Conservation (phyloP, 257 asterid species). For the Schizonepeta tenuifolia region DNA sequence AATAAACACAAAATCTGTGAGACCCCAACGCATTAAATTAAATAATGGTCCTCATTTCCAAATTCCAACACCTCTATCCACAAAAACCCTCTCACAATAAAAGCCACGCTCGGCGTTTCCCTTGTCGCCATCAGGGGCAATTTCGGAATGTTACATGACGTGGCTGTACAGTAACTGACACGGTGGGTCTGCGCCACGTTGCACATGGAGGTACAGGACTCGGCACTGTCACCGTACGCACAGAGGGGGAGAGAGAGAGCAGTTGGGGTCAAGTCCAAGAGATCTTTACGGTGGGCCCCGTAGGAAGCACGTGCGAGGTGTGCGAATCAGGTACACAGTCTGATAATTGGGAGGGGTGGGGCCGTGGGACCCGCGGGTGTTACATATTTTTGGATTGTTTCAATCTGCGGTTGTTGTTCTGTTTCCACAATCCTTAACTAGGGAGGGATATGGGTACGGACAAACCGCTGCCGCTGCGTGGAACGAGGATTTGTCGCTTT, state of each 20-base stretch:
- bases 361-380: not conserved
- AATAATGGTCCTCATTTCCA: conserved; percentile 18
- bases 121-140: not conserved
- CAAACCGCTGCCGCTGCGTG: conserved; percentile 1
- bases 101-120: not conserved
- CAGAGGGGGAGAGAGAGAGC: not conserved
- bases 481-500: not conserved
- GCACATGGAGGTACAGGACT: conserved; percentile 31
- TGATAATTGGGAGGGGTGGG: not conserved
- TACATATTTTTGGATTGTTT: too few relatives aligned
- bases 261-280: conserved; percentile 34
- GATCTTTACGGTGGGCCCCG: conserved; percentile 27
- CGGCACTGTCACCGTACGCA: conserved; percentile 37
- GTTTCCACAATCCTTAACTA: conserved; percentile 22
- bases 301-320: conserved; percentile 42
- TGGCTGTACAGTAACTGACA: conserved; percentile 49
- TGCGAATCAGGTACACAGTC: conserved; percentile 19
- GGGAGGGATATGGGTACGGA: not conserved
- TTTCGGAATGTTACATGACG: conserved; percentile 20
- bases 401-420: not conserved
- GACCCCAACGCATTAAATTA: not conserved
- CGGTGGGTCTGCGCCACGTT: conserved; percentile 47
- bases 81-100: conserved; percentile 16
- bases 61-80: conserved; percentile 23
- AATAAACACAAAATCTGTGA: conserved; percentile 6